Percentiles rank a stretch among this genome's conserved stretches.
Evolutionary conservation across 2,329 filamentous ascomycete species (phyloP).

Genomic region (Cytospora leucostoma): DNA sequence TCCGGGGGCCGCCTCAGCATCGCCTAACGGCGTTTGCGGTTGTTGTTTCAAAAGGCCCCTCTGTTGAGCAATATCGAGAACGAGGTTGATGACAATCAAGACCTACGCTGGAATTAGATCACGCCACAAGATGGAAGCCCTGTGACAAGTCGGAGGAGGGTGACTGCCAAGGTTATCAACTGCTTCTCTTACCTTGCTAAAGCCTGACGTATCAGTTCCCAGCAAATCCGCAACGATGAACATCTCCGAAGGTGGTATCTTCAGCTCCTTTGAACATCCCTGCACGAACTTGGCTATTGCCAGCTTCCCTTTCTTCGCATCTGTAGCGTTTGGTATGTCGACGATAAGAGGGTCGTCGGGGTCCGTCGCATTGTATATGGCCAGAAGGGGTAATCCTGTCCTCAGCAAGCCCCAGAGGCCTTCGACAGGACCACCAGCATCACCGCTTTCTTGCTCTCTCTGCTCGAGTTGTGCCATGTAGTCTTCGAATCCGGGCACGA

Average conservation of each 20-base stretch:
- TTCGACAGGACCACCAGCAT: constrained; percentile 77
- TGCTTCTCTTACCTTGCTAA: constrained; percentile 72
- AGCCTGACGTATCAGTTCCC: constrained; percentile 92
- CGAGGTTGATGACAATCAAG: constrained; percentile 86
- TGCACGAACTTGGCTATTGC: constrained; percentile 92
- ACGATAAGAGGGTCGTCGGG: constrained; percentile 69
- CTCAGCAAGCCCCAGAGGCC: constrained; percentile 87
- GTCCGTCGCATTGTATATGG: constrained; percentile 83
- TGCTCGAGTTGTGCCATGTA: constrained; percentile 72
- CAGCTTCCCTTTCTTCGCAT: constrained; percentile 79
- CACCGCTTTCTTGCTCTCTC: constrained; percentile 62
- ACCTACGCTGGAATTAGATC: constrained; percentile 52
- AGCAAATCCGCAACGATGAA: constrained; percentile 92
- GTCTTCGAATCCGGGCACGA: constrained; percentile 79
- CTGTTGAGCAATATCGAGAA: constrained; percentile 82
- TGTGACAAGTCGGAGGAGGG: constrained; percentile 1
- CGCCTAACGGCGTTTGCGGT: constrained; percentile 43
- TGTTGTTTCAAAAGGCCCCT: constrained; percentile 71
- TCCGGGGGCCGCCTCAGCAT: constrained; percentile 37
- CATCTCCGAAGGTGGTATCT: constrained; percentile 77
- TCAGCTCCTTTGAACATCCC: constrained; percentile 80
- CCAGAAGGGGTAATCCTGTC: constrained; percentile 79
- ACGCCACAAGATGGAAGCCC: constrained; percentile 8
- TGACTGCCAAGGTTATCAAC: background rate
- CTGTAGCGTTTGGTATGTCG: constrained; percentile 52